Percentiles rank a stretch among this genome's conserved stretches.
phyloP scores from a whole-genome alignment of 2,329 filamentous ascomycete genomes.

The Venturia oleaginea region DNA sequence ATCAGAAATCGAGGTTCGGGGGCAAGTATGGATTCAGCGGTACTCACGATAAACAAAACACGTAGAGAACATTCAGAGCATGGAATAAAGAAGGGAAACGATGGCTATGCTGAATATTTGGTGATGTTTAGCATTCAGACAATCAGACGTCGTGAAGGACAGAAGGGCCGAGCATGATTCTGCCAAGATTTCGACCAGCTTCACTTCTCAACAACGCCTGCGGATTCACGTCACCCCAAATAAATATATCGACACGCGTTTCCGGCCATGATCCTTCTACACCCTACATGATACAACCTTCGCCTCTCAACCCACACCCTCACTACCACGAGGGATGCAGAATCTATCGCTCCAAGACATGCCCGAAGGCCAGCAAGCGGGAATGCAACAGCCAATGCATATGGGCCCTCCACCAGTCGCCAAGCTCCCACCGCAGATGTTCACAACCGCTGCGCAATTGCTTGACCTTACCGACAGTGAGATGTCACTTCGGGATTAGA shows the following conservation, averaged over 20 bases:
- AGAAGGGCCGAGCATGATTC: not conserved
- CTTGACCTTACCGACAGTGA: slow-evolving; percentile 95
- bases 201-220: not conserved
- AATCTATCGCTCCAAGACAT: slow-evolving; percentile 15
- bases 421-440: slow-evolving; percentile 88
- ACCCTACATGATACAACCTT: not conserved
- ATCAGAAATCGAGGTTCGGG: not conserved
- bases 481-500: slow-evolving; percentile 25
- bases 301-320: not conserved
- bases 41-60: too few relatives aligned
- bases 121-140: not conserved
- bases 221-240: not conserved
- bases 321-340: slow-evolving; percentile 13
- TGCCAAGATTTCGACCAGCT: not conserved
- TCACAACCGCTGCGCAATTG: slow-evolving; percentile 92
- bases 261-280: slow-evolving; percentile 2
- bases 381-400: not conserved
- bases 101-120: not conserved
- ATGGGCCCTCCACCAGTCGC: slow-evolving; percentile 31
- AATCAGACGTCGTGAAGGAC: not conserved
- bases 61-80: not conserved
- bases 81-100: not conserved
- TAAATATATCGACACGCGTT: not conserved
- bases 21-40: too few relatives aligned
- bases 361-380: not conserved